Conservation (phyloP, 2,329 filamentous ascomycete species). For the Aspergillus pseudotamarii region DNA sequence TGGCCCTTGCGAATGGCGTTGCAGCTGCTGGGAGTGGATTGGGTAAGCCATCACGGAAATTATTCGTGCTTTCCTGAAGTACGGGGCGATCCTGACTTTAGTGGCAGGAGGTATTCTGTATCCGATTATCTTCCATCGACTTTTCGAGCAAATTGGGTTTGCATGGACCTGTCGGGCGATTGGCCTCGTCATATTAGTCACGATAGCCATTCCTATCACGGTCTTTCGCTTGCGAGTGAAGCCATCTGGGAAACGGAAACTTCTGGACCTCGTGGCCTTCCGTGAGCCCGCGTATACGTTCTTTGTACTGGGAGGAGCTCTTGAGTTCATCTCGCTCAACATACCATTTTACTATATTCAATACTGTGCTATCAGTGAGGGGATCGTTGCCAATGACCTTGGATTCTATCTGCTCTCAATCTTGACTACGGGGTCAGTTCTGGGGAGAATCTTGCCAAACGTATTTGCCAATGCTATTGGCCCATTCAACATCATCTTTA, state of each 20-base stretch:
- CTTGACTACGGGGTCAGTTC: not conserved
- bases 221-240: not conserved
- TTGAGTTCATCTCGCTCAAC: constrained; percentile 2
- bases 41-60: not conserved
- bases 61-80: not conserved
- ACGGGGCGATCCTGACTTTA: not conserved
- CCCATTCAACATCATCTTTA: not conserved
- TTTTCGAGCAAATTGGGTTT: not conserved
- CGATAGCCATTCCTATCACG: not conserved
- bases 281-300: not conserved
- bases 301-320: constrained; percentile 1
- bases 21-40: not conserved
- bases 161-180: not conserved
- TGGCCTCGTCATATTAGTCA: not conserved
- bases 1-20: not conserved
- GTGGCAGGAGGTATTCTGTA: not conserved
- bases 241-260: not conserved
- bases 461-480: not conserved
- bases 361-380: not conserved
- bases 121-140: not conserved
- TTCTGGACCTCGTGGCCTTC: not conserved
- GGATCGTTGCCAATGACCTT: not conserved
- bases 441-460: constrained; percentile 2
- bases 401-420: constrained; percentile 4
- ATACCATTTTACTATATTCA: constrained; percentile 4